phyloP scores from a whole-genome alignment of 139 green algal genomes.

The Raphidocelis subcapitata region DNA sequence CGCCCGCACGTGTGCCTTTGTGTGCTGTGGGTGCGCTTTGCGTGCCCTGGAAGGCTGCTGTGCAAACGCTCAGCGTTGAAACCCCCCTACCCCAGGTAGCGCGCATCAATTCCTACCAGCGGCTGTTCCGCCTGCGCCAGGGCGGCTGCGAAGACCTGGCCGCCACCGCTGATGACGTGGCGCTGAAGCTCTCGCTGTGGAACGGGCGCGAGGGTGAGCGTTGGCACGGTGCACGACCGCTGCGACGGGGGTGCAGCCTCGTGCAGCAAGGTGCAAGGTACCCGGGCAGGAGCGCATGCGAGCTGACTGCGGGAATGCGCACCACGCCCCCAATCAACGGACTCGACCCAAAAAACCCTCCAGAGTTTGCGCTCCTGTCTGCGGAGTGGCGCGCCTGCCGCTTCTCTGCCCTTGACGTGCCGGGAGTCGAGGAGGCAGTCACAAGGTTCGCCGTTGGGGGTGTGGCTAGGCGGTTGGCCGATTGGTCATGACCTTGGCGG shows the following conservation, averaged over 20 bases:
- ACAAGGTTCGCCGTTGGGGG: conserved; percentile 15
- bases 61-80: too few relatives aligned
- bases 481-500: too few relatives aligned
- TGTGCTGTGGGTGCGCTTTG: background rate
- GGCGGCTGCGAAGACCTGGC: conserved; percentile 54
- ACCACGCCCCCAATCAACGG: too few relatives aligned
- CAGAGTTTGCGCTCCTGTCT: conserved; percentile 58
- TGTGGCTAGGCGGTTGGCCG: too few relatives aligned
- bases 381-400: conserved; percentile 41
- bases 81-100: conserved; percentile 40
- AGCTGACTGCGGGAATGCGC: too few relatives aligned
- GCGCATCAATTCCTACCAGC: conserved; percentile 70
- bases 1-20: too few relatives aligned
- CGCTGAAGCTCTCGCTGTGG: conserved; percentile 78
- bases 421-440: conserved; percentile 68
- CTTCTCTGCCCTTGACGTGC: conserved; percentile 65
- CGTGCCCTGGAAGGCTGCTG: too few relatives aligned
- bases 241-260: too few relatives aligned
- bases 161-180: conserved; percentile 58
- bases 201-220: conserved; percentile 18
- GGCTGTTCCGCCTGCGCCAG: conserved; percentile 68
- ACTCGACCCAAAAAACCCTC: too few relatives aligned
- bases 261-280: too few relatives aligned
- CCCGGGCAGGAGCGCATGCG: too few relatives aligned
- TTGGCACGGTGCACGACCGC: too few relatives aligned